Conservation (phyloP, 306 rosid genomes). For the Luffa aegyptiaca region DNA sequence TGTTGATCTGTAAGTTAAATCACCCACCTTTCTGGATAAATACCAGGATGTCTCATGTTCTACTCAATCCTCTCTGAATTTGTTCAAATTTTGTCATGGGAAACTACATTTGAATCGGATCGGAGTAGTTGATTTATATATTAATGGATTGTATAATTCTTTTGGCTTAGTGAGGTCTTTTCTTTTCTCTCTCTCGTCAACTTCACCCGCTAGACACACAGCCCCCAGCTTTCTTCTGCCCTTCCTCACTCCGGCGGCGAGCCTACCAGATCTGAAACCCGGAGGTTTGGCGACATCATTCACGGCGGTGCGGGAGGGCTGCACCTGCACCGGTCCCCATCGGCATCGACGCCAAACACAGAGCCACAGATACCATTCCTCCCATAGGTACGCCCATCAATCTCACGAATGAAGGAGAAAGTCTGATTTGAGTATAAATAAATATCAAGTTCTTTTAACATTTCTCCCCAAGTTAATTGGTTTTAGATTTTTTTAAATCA, state of each 20-base stretch:
- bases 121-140: background rate
- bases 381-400: too few species aligned
- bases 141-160: background rate
- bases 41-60: background rate
- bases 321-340: background rate
- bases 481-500: too few species aligned
- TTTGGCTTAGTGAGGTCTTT: too few species aligned
- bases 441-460: too few species aligned
- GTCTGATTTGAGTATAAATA: too few species aligned
- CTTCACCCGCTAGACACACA: background rate
- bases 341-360: background rate
- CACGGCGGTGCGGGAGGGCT: background rate
- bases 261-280: background rate
- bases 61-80: background rate
- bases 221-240: background rate
- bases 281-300: background rate
- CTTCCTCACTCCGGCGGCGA: background rate
- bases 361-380: too few species aligned
- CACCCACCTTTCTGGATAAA: background rate
- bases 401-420: too few species aligned
- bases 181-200: background rate
- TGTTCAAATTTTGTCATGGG: conserved; percentile 6
- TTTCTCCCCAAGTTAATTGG: too few species aligned
- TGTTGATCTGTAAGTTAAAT: background rate
- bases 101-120: background rate